A percentile compares a stretch with the other conserved stretches of the same genome.
These are phyloP conservation scores for Gamsiella multidivaricata DNA, from an alignment of 192 early-diverging fungal genomes.

Conservation along the genomic window DNA sequence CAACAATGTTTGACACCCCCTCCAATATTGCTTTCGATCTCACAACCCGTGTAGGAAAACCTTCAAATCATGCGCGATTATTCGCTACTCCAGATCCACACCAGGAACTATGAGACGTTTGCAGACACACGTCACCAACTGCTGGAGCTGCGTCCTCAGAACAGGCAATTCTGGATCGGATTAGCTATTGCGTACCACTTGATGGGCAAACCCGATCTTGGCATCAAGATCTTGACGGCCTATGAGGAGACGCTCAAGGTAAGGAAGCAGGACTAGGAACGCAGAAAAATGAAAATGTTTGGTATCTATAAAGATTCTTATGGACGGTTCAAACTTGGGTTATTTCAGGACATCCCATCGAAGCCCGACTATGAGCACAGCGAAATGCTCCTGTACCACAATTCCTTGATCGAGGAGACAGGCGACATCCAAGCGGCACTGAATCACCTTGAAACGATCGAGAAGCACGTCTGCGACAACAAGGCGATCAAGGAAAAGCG, in stretches of 20 bases:
- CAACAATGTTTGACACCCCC: not conserved
- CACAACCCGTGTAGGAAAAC: conserved; percentile 73
- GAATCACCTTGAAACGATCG: conserved; percentile 80
- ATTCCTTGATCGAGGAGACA: conserved; percentile 83
- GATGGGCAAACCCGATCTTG: conserved; percentile 78
- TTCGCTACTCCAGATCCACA: conserved; percentile 86
- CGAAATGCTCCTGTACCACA: conserved; percentile 90
- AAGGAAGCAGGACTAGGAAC: not conserved
- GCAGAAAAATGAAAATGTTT: not conserved
- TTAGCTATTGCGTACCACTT: conserved; percentile 89
- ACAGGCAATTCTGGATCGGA: conserved; percentile 86
- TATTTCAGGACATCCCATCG: conserved; percentile 43
- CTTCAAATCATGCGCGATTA: conserved; percentile 93
- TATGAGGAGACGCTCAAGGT: conserved; percentile 80
- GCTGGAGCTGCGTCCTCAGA: conserved; percentile 72
- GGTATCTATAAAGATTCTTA: not conserved
- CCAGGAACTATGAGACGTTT: conserved; percentile 87
- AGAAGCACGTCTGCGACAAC: conserved; percentile 78
- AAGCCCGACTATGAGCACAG: conserved; percentile 74
- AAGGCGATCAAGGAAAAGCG: conserved; percentile 80
- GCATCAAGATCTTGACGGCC: conserved; percentile 73
- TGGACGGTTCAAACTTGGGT: too few relatives aligned
- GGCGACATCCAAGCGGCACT: conserved; percentile 83
- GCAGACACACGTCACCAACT: conserved; percentile 79
- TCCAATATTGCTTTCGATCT: not conserved